Base-by-base conservation (phyloP, 1,139 yeast species). In the Saccharomycopsis crataegensis region DNA sequence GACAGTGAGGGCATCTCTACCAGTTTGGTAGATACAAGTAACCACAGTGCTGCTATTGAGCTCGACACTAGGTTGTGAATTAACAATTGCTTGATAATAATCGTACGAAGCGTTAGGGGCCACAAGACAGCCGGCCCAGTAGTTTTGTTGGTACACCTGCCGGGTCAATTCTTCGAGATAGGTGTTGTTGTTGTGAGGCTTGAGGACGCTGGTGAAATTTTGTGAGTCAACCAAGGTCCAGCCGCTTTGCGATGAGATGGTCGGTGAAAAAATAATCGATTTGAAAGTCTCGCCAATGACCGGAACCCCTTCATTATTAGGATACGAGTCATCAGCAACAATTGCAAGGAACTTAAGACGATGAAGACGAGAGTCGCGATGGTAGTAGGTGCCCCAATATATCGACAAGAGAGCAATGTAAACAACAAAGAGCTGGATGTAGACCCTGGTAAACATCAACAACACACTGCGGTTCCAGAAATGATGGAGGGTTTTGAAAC, bases 51-150 rank as follows among this genome's bases (percentile, higher is more conserved):
- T 22, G 8, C 50, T 44, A n/a, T 41, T 28, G 4, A 22, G 28
- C 4, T 22, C 28, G 28, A 22, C 28, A 22, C 28, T 22, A 4
- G 28, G 28, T 22, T 22, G 28, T 2, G 28, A 22, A 22, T 22
- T 22, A 12, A 16, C 16, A 16, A 53, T 42, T 22, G 44, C 56
- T 12, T 46, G 50, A 22, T 22, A 22, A 22, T 22, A 22, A 4
- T 22, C 28, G 28, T 44, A 33, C 28, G 14, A 17, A 12, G 57
- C 57, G 41, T 47, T 50, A 3, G 54, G 49, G 17, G 43, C 41
- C 12, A 53, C 34, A n/a, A 53, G 40, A 45, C 57, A 53, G 12
- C 57, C 57, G 11, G 51, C 57, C 57, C 57, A 53, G 41, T 53
- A 53, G 36, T 53, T 51, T 31, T 47, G 42, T 32, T 51, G 48